Percentiles rank a stretch among this genome's conserved stretches.
phyloP scores from a whole-genome alignment of 441 rosid species.

The Syzygium syzygioides region DNA sequence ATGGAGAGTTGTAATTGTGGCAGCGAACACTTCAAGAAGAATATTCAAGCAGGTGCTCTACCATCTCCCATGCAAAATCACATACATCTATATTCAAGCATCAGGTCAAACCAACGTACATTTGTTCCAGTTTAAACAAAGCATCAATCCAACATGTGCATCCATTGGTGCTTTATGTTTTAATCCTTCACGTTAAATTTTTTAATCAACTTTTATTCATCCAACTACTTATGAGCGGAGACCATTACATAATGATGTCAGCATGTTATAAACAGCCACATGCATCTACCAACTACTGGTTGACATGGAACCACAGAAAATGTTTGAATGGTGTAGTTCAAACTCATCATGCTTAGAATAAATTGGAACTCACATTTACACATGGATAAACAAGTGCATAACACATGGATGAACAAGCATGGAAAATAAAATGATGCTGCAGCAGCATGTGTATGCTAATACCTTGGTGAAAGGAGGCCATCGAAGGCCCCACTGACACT shows the following conservation, averaged over 20 bases:
- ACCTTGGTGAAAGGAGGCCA: not conserved
- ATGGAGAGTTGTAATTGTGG: not conserved
- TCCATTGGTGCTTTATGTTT: not conserved
- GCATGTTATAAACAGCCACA: not conserved
- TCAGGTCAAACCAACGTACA: not conserved
- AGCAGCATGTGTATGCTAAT: not conserved
- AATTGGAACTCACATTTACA: not conserved
- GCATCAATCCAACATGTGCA: not conserved
- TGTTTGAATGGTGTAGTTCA: not conserved
- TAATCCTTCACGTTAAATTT: not conserved
- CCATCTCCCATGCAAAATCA: not conserved
- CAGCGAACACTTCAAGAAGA: not conserved
- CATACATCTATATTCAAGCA: not conserved
- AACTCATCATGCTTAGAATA: not conserved
- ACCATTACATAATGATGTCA: not conserved
- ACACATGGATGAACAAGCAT: not conserved
- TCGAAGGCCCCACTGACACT: not conserved
- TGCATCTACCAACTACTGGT: not conserved
- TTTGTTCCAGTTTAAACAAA: not conserved
- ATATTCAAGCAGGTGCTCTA: not conserved
- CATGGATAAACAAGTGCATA: not conserved
- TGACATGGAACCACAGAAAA: not conserved
- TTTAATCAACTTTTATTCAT: not conserved
- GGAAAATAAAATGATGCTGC: not conserved
- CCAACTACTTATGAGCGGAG: not conserved